Evolutionary conservation across 352 stramenopile genomes (phyloP), one percentile per base, ranked within the genome.

Genomic region (Phytophthora constricta): DNA sequence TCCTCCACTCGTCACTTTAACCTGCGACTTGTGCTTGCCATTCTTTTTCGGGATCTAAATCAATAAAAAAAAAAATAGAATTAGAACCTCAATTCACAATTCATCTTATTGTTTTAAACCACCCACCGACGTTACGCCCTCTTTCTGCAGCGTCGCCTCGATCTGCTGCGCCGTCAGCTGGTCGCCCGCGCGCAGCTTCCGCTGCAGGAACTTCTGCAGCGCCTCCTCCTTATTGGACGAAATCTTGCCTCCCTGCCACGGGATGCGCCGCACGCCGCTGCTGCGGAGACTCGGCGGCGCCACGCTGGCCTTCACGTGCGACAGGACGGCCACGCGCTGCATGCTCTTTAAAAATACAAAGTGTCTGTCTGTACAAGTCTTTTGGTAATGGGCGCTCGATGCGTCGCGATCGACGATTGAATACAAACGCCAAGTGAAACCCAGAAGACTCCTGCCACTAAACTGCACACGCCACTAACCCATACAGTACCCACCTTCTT

Each of bases 141-240:
- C 62, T 58, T 53, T 89, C 7, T 23, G 19, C 17, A 47, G 66
- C 50, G 89, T 70, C 27, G 74, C 73, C 37, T 80, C 43, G 27
- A 85, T 72, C 67, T 92, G 82, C 54, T 74, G 58, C 23, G 79
- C 54, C 60, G 79, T 78, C 45, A 86, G 68, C 34, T 80, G 60
- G 58, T 78, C 75, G 42, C 78, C 76, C 7, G 70, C 61, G 20
- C 58, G 72, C 25, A 89, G 58, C 65, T 96, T 96, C 61, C 88
- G 82, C 72, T 90, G 76, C 57, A 90, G 83, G 54, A 96, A 96
- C 65, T 96, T 96, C 60, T 79, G 84, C 77, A 96, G 72, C 28
- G 88, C 88, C 65, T 95, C 86, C 54, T 86, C 82, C 70, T 96
- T 96, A 65, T 96, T 96, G 46, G 82, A 93, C 17, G 79, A 79